Percentiles rank a stretch among this genome's conserved stretches.
Conservation (phyloP, 345 rosid species). For the Pistacia integerrima region DNA sequence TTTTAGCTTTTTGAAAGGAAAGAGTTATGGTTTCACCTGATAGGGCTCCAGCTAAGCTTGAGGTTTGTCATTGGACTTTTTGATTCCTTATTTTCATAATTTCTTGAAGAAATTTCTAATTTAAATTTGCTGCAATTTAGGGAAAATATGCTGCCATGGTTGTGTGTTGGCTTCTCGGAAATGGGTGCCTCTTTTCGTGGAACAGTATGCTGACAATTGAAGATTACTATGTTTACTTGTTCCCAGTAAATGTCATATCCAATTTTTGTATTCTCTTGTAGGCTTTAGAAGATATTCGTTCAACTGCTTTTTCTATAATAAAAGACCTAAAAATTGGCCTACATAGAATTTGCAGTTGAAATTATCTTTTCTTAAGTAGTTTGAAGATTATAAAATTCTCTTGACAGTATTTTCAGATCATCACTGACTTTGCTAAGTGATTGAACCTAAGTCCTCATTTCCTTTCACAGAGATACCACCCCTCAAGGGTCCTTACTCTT, state of each 20-base stretch:
- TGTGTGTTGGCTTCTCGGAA: slow-evolving; percentile 81
- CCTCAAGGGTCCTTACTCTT: slow-evolving; percentile 74
- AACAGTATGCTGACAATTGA: slow-evolving; percentile 79
- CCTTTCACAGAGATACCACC: slow-evolving; percentile 62
- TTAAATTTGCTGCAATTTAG: slow-evolving; percentile 30
- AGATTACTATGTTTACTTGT: slow-evolving; percentile 64
- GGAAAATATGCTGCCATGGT: slow-evolving; percentile 65
- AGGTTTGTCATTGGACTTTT: slow-evolving; percentile 33
- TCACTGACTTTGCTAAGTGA: neutral
- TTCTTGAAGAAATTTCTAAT: neutral
- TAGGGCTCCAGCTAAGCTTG: slow-evolving; percentile 25
- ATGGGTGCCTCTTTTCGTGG: slow-evolving; percentile 85
- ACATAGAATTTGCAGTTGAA: neutral
- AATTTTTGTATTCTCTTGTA: neutral
- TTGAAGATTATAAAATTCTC: neutral
- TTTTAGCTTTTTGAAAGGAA: slow-evolving; percentile 14
- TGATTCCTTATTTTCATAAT: neutral
- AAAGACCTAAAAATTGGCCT: neutral
- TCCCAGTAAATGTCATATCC: slow-evolving; percentile 50
- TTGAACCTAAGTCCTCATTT: slow-evolving; percentile 19
- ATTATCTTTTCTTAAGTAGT: neutral
- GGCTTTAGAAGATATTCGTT: neutral
- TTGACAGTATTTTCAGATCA: neutral
- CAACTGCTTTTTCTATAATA: neutral
- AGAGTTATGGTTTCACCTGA: slow-evolving; percentile 28